Evolutionary conservation across 495 filamentous ascomycete species (phyloP), one percentile per base, ranked within the genome.

Genomic region (Xylaria telfairii): DNA sequence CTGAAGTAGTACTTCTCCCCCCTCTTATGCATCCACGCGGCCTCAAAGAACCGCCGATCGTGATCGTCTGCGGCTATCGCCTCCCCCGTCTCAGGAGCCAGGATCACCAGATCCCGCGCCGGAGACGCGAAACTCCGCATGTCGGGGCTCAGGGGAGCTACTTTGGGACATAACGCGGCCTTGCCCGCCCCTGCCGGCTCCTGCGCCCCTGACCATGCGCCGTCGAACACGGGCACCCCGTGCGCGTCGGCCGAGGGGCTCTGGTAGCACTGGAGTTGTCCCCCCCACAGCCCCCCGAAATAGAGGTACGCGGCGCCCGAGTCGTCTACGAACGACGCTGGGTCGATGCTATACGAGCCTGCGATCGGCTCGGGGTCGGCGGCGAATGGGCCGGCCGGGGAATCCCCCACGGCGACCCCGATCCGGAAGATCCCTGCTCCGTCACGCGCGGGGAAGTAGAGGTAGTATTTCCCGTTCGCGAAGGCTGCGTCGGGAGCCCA

Each of bases 21-120:
- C 73, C 90, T 87, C 76, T 83, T 85, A 73, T 93, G 90, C 87
- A 92, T 87, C 90, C 90, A 93, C 26, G 91, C 87, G 0, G 91
- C 91, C 82, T 93, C 91, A 80, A 93, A 93, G 83, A 93, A 93
- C n/a, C 91, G 82, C 6, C 90, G 74, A 65, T 91, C 89, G 79
- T 93, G 90, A 77, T 93, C 90, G 81, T 90, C 86, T 32, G 90
- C 87, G 1, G 72, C 60, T 59, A 93, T 76, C 1, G 81, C 88
- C 77, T 87, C 71, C 17, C 90, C 88, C 4, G 84, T 85, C 75
- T 87, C 83, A 53, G 82, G 82, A 37, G 88, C 87, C 30, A 90
- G 80, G 71, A 92, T 90, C 28, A 81, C 75, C 0, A 92, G 66
- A 62, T 90, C 83, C 5, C 53, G 71, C 12, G 89, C 85, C 15